A percentile compares a stretch with the other conserved stretches of the same genome.
Conservation (phyloP, 73 alveolate species). For the Paramecium pentaurelia region DNA sequence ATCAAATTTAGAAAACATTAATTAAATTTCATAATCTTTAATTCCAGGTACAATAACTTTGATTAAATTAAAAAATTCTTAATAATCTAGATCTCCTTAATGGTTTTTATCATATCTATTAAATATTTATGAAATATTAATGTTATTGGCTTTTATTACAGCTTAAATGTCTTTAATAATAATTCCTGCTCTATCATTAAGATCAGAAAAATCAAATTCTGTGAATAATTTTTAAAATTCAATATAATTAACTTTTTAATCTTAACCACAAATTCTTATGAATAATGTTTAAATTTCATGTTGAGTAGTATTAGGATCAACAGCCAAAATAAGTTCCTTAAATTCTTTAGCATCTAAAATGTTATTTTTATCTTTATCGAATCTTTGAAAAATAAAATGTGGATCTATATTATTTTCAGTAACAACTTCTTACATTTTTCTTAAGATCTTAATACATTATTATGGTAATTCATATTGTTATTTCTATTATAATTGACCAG, state of each 20-base stretch:
- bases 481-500: not conserved
- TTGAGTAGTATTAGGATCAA: conserved; percentile 19
- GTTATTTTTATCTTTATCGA: conserved; percentile 23
- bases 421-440: conserved; percentile 41
- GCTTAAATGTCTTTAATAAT: conserved; percentile 52
- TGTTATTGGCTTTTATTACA: conserved; percentile 53
- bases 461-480: not conserved
- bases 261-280: not conserved
- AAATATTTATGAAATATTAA: conserved; percentile 40
- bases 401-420: conserved; percentile 21
- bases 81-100: conserved; percentile 49
- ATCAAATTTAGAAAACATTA: conserved; percentile 51
- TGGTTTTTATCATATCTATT: conserved; percentile 40
- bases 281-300: conserved; percentile 6
- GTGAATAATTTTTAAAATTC: conserved; percentile 52
- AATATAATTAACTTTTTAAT: conserved; percentile 15
- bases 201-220: conserved; percentile 56
- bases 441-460: conserved; percentile 1
- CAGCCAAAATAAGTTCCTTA: not conserved
- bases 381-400: conserved; percentile 14
- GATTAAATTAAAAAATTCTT: conserved; percentile 44
- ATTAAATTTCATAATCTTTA: conserved; percentile 53
- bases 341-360: conserved; percentile 33
- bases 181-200: conserved; percentile 47
- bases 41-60: conserved; percentile 49